Evolutionary conservation across 352 stramenopile species (phyloP), one percentile per base, ranked within the genome.

Genomic region (Globisporangium mamillatum): DNA sequence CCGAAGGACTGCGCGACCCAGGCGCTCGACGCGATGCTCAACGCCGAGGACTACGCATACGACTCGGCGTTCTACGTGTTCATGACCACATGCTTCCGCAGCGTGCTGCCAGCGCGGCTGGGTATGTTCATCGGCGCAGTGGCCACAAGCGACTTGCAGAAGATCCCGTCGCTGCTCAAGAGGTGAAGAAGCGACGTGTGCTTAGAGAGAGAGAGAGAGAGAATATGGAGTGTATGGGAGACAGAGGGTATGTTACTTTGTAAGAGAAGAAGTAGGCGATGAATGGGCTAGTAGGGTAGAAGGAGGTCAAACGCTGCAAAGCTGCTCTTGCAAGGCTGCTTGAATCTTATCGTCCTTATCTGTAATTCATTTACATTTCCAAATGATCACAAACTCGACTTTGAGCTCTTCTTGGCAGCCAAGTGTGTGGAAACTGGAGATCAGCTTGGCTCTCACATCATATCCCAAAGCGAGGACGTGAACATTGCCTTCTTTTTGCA

Each of bases 1-100:
- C 67, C 77, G 9, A 88, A 88, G 67, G 75, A 85, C 56, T 79
- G 71, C 22, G 84, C 81, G 1, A 46, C 60, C 32, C 60, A 78
- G 24, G 82, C 80, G 24, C 64, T 93, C 16, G 69, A 85, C 20
- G 79, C 85, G n/a, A 86, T 91, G 68, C 86, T 93, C 59, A 64
- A 76, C 34, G 82, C 72, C n/a, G 63, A 85, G 18, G 74, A 79
- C 32, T 56, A 84, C 57, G 75, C 77, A 18, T 83, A 88, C 64
- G 82, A 91, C 71, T 81, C 82, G 29, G 80, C 75, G 63, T 75
- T 86, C 60, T 75, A 77, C 10, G 73, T 71, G 66, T 62, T 78
- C 10, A 66, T 65, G 27, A 71, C 79, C 25, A 76, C 82, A 24
- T 48, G 83, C 1, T 69, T 81, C 27, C 72, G 62, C 3, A 76